Evolutionary conservation across 2,329 filamentous ascomycete genomes (phyloP).

Genomic region (Cytospora schulzeri): DNA sequence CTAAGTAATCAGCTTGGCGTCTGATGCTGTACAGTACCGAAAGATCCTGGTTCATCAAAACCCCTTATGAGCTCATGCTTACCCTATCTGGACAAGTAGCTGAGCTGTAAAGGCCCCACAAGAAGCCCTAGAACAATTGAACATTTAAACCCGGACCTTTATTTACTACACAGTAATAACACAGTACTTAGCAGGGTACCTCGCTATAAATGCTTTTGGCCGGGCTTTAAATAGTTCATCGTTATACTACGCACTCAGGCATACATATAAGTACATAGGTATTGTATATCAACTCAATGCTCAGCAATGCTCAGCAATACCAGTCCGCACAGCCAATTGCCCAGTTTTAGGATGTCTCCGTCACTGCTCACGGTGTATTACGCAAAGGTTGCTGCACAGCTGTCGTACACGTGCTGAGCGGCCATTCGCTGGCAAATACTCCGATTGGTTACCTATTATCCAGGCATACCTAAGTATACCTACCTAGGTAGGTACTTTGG

Average conservation of each 20-base stretch:
- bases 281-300: no score
- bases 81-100: background rate
- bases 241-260: background rate
- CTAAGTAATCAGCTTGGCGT: background rate
- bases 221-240: no score
- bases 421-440: background rate
- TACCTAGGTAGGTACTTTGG: no score
- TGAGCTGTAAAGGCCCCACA: background rate
- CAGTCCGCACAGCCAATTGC: background rate
- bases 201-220: background rate
- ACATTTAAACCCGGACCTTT: background rate
- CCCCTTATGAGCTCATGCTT: slow-evolving; percentile 1
- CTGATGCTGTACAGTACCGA: background rate
- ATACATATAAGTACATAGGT: background rate
- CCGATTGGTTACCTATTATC: background rate
- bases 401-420: background rate
- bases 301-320: background rate
- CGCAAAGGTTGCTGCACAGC: background rate
- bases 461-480: no score
- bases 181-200: background rate
- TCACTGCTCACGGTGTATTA: no score
- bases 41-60: background rate
- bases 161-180: background rate
- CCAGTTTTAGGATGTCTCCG: background rate
- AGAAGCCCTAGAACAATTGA: background rate